Evolutionary conservation across 1,139 yeast genomes (phyloP), one percentile per base, ranked within the genome.

Genomic region (Diutina pseudorugosa): DNA sequence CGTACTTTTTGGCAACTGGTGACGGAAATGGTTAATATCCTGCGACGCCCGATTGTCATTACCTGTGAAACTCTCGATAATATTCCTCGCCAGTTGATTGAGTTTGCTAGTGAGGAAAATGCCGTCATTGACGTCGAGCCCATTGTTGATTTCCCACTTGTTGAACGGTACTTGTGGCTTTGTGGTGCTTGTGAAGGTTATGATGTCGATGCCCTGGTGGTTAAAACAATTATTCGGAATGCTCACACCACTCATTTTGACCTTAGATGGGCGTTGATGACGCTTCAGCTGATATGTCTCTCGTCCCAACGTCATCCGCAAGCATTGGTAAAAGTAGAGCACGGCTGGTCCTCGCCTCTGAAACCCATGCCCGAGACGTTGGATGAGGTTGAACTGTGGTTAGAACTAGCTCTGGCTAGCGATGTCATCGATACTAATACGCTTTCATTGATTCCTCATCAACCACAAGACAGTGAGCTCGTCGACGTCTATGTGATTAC

Each of bases 1-100:
- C 78, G 76, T 57, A 80, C 82, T 1, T 91, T 93, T 61, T 93
- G 98, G 97, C 63, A 73, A 1, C 83, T 84, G 1, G 76, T 90
- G 2, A 79, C 77, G 51, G 83, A 80, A 54, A 73, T 89, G 16
- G 67, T 89, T 42, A 72, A 76, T 44, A 77, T 80, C 33, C 79
- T 95, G 0, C 75, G 91, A 59, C 71, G 96, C 51, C 98, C 98
- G 0, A 77, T 93, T 1, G 76, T 91, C 1, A 61, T 93, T 27
- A 88, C 95, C 0, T 89, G 96, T 60, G 73, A 75, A 16, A 83
- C 82, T 57, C 56, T 75, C 1, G 62, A 70, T 7, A 72, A 67
- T 42, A 68, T 89, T 2, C 95, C 96, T 0, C 62, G 64, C 27
- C 69, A 68, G 48, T 66, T 87, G 7, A 59, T 79, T 16, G 75